Base-by-base conservation (phyloP, 306 rosid genomes). In the Acmispon strigosus region DNA sequence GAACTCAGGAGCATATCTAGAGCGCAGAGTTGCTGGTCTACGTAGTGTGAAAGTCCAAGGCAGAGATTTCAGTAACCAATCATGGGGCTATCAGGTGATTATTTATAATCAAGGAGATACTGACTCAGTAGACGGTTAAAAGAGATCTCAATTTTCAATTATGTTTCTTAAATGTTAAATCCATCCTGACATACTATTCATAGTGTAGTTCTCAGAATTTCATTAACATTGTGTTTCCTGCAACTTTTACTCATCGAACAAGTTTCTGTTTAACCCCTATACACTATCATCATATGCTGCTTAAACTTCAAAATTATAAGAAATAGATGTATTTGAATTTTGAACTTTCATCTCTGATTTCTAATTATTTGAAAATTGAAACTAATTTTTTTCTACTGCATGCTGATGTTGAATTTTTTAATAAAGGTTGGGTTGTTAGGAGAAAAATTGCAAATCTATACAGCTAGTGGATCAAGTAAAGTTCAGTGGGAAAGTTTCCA, bases 71-170 rank as follows among this genome's bases (percentile, higher is more conserved):
- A 70, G 75, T 17, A 69, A 47, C 11, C 15, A 47, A 39, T 14
- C 76, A 4, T 90, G 92, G 97, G 97, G 96, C 61, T 84, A 94
- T 79, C 88, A 89, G 94, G 98, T 93, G 55, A 79, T 49, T 73
- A 66, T 39, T 60, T 76, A 54, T 59, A 39, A 61, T 47, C 37
- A 55, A 36, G 27, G n/a, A 52, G 57, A 73, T 55, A 11, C 17
- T 50, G 44, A 57, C 65, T 47, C 37, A 73, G 69, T 54, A 66
- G 7, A 50, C 29, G 62, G 19, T 18, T 36, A 67, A 61, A 64
- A 13, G 15, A 65, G 41, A 58, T 56, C 64, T 70, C 41, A 75
- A 44, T 24, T 34, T 24, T 51, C 39, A 75, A 59, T 43, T 36
- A 9, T 65, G 62, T 27, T 54, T 49, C 41, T 70, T 57, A 14